Conservation (phyloP, 257 asterid species). For the Jasminum sambac region DNA sequence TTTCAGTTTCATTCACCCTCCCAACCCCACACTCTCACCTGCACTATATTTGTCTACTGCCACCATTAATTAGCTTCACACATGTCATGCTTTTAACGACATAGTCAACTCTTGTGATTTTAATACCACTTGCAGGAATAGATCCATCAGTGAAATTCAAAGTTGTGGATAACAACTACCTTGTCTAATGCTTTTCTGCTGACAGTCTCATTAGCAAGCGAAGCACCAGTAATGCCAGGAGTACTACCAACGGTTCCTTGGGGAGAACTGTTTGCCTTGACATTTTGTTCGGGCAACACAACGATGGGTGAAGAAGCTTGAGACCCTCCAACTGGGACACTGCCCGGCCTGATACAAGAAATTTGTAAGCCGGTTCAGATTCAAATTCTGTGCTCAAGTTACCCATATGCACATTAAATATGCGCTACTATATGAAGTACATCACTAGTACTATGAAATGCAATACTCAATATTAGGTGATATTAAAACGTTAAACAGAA, state of each 20-base stretch:
- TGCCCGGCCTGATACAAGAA: conserved; percentile 46
- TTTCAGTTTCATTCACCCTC: neutral
- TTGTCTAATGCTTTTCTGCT: conserved; percentile 93
- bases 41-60: neutral
- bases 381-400: neutral
- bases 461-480: neutral
- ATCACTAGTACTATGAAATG: conserved; percentile 7
- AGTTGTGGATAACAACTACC: conserved; percentile 43
- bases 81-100: neutral
- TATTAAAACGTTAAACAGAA: neutral
- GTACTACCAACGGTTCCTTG: conserved; percentile 37
- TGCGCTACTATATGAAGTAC: conserved; percentile 2
- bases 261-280: conserved; percentile 38
- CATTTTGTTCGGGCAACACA: conserved; percentile 40
- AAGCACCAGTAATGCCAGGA: conserved; percentile 33
- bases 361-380: conserved; percentile 18
- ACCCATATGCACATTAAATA: neutral
- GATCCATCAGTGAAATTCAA: conserved; percentile 3
- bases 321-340: conserved; percentile 36
- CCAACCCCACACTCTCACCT: neutral
- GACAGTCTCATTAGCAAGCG: conserved; percentile 67
- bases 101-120: neutral
- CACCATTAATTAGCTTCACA: neutral
- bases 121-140: neutral
- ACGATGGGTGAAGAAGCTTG: conserved; percentile 34